Evolutionary conservation across 768 basidiomycete genomes (phyloP).

Genomic region (Naganishia randhawae): DNA sequence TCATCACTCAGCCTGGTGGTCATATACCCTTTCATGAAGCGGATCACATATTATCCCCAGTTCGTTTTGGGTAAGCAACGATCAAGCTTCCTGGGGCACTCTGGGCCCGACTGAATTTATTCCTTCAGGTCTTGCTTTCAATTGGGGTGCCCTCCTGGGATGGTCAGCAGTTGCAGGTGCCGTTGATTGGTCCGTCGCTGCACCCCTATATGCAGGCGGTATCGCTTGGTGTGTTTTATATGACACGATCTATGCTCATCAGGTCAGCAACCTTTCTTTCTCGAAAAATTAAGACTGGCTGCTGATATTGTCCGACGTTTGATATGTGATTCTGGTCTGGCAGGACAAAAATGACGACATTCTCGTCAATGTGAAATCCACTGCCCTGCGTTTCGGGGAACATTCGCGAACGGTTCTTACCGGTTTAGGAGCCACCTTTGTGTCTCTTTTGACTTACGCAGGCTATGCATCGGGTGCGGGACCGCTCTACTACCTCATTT

Average conservation of each 20-base stretch:
- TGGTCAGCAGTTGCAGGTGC: conserved; percentile 88
- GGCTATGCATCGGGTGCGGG: conserved; percentile 76
- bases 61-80: conserved; percentile 73
- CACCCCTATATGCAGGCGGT: conserved; percentile 85
- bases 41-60: conserved; percentile 95
- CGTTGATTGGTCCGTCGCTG: conserved; percentile 74
- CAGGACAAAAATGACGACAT: conserved; percentile 92
- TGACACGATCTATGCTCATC: conserved; percentile 96
- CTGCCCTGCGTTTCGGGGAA: conserved; percentile 82
- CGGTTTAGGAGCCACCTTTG: conserved; percentile 66
- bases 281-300: background rate
- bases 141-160: conserved; percentile 93
- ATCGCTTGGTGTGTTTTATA: conserved; percentile 93
- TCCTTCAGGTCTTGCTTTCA: conserved; percentile 77
- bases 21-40: conserved; percentile 94
- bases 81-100: background rate
- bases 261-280: conserved; percentile 55
- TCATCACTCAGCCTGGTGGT: conserved; percentile 82
- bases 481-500: conserved; percentile 69
- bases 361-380: conserved; percentile 82
- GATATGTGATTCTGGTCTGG: background rate
- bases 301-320: too few relatives aligned
- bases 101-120: background rate
- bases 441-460: conserved; percentile 71
- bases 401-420: conserved; percentile 70